Evolutionary conservation across 192 early-diverging fungal genomes (phyloP), one percentile per base, ranked within the genome.

Genomic region (Phycomyces nitens): DNA sequence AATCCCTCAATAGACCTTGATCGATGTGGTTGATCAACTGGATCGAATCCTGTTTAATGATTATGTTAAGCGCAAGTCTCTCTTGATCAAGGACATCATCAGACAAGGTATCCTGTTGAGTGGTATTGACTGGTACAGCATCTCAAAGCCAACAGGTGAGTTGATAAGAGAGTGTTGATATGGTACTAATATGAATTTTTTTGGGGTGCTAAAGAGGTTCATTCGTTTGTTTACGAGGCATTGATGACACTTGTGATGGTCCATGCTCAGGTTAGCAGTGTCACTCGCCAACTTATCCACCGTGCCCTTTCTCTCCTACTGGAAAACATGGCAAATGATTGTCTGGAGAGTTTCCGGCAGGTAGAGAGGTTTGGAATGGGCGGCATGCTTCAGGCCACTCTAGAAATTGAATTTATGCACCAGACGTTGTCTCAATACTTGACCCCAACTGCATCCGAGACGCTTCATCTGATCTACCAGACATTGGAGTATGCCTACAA

Each of bases 351-450:
- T 59, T 92, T 94, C 58, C 83, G 91, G 29, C 68, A 82, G 49
- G 83, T 97, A 8, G 94, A 94, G 59, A 64, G 80, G 54, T 99
- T 95, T 72, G 92, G 93, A 62, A 88, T 86, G 64, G 91, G 89
- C 29, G 96, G 96, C 8, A 92, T 94, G 88, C 71, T 97, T 49
- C 96, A 96, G 81, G 94, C 91, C n/a, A 92, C 89, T 7, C 74
- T 96, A 6, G 96, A 99, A 75, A 91, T 88, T 56, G 87, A 94
- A 72, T 90, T 96, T 59, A 86, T 97, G 68, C 86, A 93, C 64
- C 89, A 88, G 70, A 92, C 89, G 1, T 68, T 98, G 38, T 73
- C 86, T 20, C 79, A 84, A 64, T 98, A 92, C 74, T 80, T 92
- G 62, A 87, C 84, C 5, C 72, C 84, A 14, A 62, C 76, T 15